Evolutionary conservation across 1,284 basidiomycete genomes (phyloP).

Genomic region (Ustilago trichophora): DNA sequence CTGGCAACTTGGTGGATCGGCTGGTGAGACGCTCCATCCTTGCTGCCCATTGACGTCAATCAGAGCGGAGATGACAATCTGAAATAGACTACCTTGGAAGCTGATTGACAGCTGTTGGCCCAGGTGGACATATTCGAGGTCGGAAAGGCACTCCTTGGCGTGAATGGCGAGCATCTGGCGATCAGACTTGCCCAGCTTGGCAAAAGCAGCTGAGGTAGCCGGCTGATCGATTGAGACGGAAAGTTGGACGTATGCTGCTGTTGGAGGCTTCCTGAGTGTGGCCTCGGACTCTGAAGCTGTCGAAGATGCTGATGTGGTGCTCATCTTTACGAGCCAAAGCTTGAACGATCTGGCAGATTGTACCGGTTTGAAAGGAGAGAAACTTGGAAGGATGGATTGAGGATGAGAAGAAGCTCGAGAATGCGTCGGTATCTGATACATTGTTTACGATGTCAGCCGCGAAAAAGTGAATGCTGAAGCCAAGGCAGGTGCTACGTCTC

Average conservation of each 20-base stretch:
- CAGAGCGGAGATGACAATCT: conserved; percentile 57
- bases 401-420: no score
- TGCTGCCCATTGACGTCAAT: conserved; percentile 78
- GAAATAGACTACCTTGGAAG: conserved; percentile 19
- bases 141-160: conserved; percentile 68
- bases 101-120: conserved; percentile 13
- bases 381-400: no score
- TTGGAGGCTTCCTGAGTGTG: conserved; percentile 14
- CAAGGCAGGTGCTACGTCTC: no score
- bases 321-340: background rate
- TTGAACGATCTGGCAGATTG: background rate
- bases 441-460: no score
- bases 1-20: conserved; percentile 7
- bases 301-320: background rate
- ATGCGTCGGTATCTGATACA: no score
- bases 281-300: background rate
- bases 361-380: background rate
- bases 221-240: conserved; percentile 19
- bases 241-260: conserved; percentile 45
- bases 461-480: no score
- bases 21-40: conserved; percentile 69
- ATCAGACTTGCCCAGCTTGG: conserved; percentile 58
- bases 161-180: conserved; percentile 67
- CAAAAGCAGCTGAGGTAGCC: background rate
- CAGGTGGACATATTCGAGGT: conserved; percentile 28